These are phyloP conservation scores for Kingdonia uniflora DNA, from an alignment of 164 flowering plant species.

Conservation along the genomic window DNA sequence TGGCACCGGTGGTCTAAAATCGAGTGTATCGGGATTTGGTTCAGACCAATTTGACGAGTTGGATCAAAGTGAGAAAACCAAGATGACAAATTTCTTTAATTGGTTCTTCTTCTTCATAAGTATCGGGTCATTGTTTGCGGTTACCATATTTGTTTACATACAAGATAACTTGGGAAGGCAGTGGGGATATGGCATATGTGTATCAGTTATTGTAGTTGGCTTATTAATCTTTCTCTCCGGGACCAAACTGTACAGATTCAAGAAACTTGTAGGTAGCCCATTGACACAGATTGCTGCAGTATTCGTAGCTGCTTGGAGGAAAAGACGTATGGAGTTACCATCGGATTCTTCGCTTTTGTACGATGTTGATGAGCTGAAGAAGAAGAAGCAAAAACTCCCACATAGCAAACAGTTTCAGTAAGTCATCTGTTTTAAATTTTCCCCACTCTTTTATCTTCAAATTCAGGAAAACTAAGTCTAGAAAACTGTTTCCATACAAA, in stretches of 20 bases:
- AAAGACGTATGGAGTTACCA: conserved; percentile 49
- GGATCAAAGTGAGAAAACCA: conserved; percentile 31
- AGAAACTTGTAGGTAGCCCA: conserved; percentile 84
- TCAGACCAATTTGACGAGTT: conserved; percentile 91
- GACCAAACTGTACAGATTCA: conserved; percentile 69
- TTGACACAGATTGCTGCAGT: conserved; percentile 71
- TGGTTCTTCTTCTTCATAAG: conserved; percentile 94
- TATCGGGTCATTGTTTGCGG: conserved; percentile 70
- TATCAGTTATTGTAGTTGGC: conserved; percentile 41
- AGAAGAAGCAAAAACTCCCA: conserved; percentile 59
- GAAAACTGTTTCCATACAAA: no score
- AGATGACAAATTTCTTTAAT: conserved; percentile 71
- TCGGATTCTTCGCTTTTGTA: conserved; percentile 45
- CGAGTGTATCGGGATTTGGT: conserved; percentile 92
- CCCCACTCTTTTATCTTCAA: not conserved
- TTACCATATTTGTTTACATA: conserved; percentile 76
- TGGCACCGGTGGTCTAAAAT: conserved; percentile 91
- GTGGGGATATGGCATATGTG: conserved; percentile 90
- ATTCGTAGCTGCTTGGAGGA: conserved; percentile 58
- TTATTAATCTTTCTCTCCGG: conserved; percentile 53
- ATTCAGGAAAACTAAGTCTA: no score
- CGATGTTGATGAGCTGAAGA: conserved; percentile 35
- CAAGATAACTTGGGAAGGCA: conserved; percentile 72
- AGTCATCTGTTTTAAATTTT: conserved; percentile 10
- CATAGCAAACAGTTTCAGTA: conserved; percentile 78